Percentiles rank a stretch among this genome's conserved stretches.
Evolutionary conservation across 768 basidiomycete genomes (phyloP).

Genomic region (Suillus sp.): DNA sequence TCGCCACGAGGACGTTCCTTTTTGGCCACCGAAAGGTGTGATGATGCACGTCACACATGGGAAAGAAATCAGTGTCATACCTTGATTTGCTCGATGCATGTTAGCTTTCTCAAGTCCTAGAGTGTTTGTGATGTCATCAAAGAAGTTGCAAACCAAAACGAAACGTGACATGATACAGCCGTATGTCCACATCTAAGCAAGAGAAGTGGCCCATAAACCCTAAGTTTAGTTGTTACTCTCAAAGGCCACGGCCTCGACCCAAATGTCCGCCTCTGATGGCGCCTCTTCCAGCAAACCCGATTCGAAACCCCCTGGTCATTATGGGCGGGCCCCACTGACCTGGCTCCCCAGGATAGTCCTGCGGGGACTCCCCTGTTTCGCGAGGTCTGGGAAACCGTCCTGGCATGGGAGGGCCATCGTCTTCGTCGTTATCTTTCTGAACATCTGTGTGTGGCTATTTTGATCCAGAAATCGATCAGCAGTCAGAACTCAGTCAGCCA

Average conservation of each 20-base stretch:
- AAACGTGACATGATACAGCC: constrained; percentile 12
- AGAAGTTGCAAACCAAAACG: constrained; percentile 15
- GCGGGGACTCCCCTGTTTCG: constrained; percentile 17
- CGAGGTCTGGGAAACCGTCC: constrained; percentile 34
- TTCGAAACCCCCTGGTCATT: constrained; percentile 41
- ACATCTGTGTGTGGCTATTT: constrained; percentile 34
- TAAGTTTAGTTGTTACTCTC: constrained; percentile 9
- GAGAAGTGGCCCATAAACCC: constrained; percentile 10
- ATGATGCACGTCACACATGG: constrained; percentile 5
- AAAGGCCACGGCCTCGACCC: constrained; percentile 21
- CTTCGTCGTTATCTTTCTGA: constrained; percentile 40
- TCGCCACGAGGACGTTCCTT: constrained; percentile 5
- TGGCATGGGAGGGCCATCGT: constrained; percentile 31
- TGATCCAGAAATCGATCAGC: constrained; percentile 9
- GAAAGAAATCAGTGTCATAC: constrained; percentile 12
- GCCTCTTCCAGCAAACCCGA: constrained; percentile 64
- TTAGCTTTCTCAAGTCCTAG: constrained; percentile 14
- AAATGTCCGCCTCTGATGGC: constrained; percentile 27
- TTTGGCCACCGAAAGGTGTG: constrained; percentile 10
- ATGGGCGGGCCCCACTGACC: constrained; percentile 22
- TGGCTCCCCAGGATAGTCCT: constrained; percentile 14
- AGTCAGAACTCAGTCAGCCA: not conserved
- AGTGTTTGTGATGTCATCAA: not conserved
- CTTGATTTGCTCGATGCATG: constrained; percentile 33
- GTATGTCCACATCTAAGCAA: constrained; percentile 6